Evolutionary conservation across 345 rosid species (phyloP).

Genomic region (Syzygium oleosum): DNA sequence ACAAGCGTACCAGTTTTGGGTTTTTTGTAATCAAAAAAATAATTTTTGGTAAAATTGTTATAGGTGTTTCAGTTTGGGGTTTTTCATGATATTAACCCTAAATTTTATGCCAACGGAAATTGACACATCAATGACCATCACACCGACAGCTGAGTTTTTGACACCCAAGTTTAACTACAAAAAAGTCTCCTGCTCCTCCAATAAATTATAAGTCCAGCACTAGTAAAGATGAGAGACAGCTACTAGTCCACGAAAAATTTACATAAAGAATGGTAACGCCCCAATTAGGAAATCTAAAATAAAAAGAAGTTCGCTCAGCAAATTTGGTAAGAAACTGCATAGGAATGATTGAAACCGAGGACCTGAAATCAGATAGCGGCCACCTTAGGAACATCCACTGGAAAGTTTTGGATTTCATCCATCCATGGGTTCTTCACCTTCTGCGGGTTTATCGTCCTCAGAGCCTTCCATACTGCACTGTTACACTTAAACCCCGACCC

Average conservation of each 20-base stretch:
- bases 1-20: no score
- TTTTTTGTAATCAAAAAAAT: no score
- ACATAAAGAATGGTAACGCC: not conserved
- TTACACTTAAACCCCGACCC: conserved; percentile 12
- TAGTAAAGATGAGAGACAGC: not conserved
- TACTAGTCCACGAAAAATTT: not conserved
- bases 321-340: not conserved
- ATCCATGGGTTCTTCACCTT: conserved; percentile 11
- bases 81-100: no score
- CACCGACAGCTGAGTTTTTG: not conserved
- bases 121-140: not conserved
- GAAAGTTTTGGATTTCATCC: conserved; percentile 9
- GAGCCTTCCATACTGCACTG: conserved; percentile 13
- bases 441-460: conserved; percentile 5
- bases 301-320: not conserved
- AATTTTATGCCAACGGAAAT: not conserved
- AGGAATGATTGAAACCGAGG: not conserved
- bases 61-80: no score
- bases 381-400: conserved; percentile 7
- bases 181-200: not conserved
- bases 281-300: not conserved
- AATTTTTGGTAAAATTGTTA: no score
- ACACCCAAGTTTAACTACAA: not conserved
- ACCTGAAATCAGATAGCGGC: not conserved
- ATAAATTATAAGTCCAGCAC: not conserved